Conservation (phyloP, 345 rosid genomes). For the Gossypium sturtianum region DNA sequence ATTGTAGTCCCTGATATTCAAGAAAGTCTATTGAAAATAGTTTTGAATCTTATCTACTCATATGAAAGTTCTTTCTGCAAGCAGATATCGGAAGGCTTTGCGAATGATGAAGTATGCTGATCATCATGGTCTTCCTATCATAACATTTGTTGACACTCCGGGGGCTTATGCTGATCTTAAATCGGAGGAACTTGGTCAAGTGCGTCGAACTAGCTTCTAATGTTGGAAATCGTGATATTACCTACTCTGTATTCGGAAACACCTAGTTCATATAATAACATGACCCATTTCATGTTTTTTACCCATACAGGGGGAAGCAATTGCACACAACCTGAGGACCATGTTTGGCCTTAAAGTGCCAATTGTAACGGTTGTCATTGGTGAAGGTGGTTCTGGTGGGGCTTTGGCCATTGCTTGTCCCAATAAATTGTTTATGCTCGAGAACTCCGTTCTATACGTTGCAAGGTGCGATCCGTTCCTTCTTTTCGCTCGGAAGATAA, state of each 20-base stretch:
- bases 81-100: conserved; percentile 82
- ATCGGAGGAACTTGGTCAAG: conserved; percentile 81
- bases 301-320: conserved; percentile 82
- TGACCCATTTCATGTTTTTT: neutral
- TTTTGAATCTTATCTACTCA: neutral
- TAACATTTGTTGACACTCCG: conserved; percentile 79
- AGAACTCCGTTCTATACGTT: conserved; percentile 89
- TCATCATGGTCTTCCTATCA: conserved; percentile 71
- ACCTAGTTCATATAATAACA: conserved; percentile 2
- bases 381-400: conserved; percentile 99
- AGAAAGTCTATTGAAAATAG: neutral
- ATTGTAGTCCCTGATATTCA: neutral
- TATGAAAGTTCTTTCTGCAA: neutral
- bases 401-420: conserved; percentile 96
- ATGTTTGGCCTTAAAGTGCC: conserved; percentile 98
- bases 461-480: conserved; percentile 57
- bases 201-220: conserved; percentile 17
- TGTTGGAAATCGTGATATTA: neutral
- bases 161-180: conserved; percentile 77
- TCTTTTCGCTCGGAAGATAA: neutral
- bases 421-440: conserved; percentile 90
- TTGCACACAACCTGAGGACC: conserved; percentile 86
- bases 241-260: neutral
- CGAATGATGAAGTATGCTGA: conserved; percentile 89
- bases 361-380: conserved; percentile 78